Percentiles rank a stretch among this genome's conserved stretches.
Conservation (phyloP, 306 rosid species). For the Prunus salicina region DNA sequence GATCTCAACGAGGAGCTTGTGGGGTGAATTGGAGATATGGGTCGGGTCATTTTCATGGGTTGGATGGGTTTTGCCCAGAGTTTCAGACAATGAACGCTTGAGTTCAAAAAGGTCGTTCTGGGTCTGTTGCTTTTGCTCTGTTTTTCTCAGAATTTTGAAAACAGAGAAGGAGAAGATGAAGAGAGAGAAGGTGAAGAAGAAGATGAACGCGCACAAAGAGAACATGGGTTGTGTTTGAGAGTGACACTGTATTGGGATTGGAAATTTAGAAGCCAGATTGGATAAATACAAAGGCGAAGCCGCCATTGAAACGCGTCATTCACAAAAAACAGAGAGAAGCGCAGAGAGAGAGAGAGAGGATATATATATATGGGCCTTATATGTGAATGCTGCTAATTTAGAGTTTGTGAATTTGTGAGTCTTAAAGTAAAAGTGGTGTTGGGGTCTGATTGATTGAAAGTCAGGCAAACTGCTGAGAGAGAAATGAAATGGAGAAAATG, state of each 20-base stretch:
- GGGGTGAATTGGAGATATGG: slow-evolving; percentile 37
- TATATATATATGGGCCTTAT: not conserved
- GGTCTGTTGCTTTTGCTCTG: slow-evolving; percentile 20
- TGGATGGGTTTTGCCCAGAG: not conserved
- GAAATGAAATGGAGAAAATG: not conserved
- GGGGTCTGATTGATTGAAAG: not conserved
- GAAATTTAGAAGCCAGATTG: slow-evolving; percentile 25
- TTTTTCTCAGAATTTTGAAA: slow-evolving; percentile 26
- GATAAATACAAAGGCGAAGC: slow-evolving; percentile 26
- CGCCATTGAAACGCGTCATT: slow-evolving; percentile 55
- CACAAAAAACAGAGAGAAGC: not conserved
- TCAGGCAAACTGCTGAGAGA: not conserved
- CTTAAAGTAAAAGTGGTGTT: not conserved
- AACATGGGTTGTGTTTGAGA: slow-evolving; percentile 36
- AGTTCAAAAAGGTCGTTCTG: slow-evolving; percentile 18
- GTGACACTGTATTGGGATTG: slow-evolving; percentile 6
- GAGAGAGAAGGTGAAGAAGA: slow-evolving; percentile 36
- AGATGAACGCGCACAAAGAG: slow-evolving; percentile 22
- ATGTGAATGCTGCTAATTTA: not conserved
- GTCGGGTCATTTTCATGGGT: slow-evolving; percentile 27
- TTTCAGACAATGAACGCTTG: slow-evolving; percentile 20
- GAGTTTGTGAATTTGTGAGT: too few relatives aligned
- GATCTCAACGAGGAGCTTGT: slow-evolving; percentile 41
- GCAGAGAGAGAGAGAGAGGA: not conserved
- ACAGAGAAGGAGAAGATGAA: slow-evolving; percentile 29